These are phyloP conservation scores for Myxozyma neotropica DNA, from an alignment of 805 yeast genomes.

Conservation along the genomic window DNA sequence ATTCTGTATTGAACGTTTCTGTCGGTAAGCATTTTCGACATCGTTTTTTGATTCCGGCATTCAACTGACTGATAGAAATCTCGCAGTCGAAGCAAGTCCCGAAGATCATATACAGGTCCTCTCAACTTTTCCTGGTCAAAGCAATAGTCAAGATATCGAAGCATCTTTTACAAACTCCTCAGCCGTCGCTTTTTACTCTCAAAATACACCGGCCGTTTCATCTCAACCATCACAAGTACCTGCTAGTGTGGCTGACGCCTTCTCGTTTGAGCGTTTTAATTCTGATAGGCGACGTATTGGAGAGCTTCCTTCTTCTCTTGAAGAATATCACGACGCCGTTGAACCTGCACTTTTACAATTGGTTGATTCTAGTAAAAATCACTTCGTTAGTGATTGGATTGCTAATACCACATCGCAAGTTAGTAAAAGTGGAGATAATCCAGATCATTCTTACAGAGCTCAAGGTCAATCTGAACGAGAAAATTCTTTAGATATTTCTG, in stretches of 20 bases:
- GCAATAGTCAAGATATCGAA: not conserved
- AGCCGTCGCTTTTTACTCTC: not conserved
- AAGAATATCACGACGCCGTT: not conserved
- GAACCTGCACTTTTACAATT: not conserved
- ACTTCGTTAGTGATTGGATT: not conserved
- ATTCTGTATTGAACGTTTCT: not conserved
- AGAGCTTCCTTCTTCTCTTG: no score
- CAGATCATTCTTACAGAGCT: not conserved
- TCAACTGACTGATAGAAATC: not conserved
- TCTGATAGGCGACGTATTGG: not conserved
- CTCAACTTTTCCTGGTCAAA: not conserved
- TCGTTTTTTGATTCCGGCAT: not conserved
- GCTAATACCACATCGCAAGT: not conserved
- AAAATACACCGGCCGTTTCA: not conserved
- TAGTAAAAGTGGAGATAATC: not conserved
- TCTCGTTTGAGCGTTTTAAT: not conserved
- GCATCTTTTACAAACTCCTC: not conserved
- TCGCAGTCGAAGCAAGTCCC: not conserved
- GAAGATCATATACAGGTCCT: constrained; percentile 3
- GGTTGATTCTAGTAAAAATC: not conserved
- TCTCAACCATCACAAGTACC: not conserved
- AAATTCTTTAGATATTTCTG: no score
- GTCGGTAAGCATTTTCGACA: not conserved
- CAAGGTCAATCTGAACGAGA: not conserved
- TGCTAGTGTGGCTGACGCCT: not conserved